Evolutionary conservation across 768 basidiomycete species (phyloP).

Genomic region (Collybiopsis luxurians): DNA sequence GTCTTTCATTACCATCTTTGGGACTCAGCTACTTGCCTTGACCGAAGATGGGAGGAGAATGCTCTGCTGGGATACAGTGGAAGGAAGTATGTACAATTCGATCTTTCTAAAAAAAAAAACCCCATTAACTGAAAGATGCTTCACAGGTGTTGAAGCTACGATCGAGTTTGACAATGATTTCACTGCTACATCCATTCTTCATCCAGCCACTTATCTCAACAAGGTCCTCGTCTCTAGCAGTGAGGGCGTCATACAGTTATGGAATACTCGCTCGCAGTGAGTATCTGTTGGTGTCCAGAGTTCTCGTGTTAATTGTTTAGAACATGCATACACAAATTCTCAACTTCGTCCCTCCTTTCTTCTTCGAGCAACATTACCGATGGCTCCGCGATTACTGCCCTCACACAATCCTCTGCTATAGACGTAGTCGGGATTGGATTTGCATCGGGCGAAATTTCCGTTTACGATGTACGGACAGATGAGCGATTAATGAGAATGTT

Average conservation of each 20-base stretch:
- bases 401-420: constrained; percentile 92
- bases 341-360: constrained; percentile 49
- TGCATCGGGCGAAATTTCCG: constrained; percentile 79
- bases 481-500: constrained; percentile 86
- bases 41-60: constrained; percentile 76
- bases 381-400: constrained; percentile 60
- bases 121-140: too few species aligned
- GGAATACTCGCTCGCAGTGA: constrained; percentile 87
- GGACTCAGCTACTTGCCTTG: constrained; percentile 74
- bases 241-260: constrained; percentile 85
- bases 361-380: constrained; percentile 26
- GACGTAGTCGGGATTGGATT: constrained; percentile 96
- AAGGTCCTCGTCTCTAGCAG: constrained; percentile 85
- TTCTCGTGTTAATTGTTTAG: constrained; percentile 33
- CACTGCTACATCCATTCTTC: constrained; percentile 80
- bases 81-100: too few species aligned
- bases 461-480: constrained; percentile 89
- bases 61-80: constrained; percentile 71
- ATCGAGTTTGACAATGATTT: constrained; percentile 83
- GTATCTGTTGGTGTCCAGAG: constrained; percentile 20
- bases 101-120: too few species aligned
- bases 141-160: constrained; percentile 57
- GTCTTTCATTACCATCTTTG: constrained; percentile 73
- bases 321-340: constrained; percentile 80
- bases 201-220: constrained; percentile 96